Conservation (phyloP, 83 land plant species). For the Larix sibirica region DNA sequence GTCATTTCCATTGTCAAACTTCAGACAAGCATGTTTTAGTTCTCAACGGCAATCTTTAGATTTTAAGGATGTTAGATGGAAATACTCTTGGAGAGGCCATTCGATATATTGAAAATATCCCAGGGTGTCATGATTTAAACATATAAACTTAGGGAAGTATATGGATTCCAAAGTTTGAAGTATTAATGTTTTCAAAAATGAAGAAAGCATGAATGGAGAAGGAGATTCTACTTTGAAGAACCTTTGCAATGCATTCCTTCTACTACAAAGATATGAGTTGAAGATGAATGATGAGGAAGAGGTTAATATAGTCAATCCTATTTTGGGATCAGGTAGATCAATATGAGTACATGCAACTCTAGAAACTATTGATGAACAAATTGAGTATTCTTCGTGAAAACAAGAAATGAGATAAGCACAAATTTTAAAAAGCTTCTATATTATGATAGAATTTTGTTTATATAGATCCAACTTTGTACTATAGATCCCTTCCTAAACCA, state of each 20-base stretch:
- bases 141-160: too few species aligned
- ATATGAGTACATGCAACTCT: conserved; percentile 61
- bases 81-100: too few species aligned
- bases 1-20: too few species aligned
- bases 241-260: conserved; percentile 23
- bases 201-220: conserved; percentile 41
- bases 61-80: too few species aligned
- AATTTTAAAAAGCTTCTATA: conserved; percentile 68
- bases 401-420: conserved; percentile 58
- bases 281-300: conserved; percentile 86
- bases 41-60: too few species aligned
- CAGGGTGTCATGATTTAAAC: too few species aligned
- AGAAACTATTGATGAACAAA: conserved; percentile 42
- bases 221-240: conserved; percentile 25
- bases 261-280: conserved; percentile 73
- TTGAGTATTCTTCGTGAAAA: conserved; percentile 50
- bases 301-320: conserved; percentile 69
- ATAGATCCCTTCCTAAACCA: too few species aligned
- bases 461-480: neutral
- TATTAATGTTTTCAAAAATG: conserved; percentile 43
- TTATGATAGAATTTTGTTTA: conserved; percentile 20
- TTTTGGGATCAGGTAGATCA: conserved; percentile 48
- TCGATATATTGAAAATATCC: too few species aligned
- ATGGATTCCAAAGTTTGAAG: conserved; percentile 56
- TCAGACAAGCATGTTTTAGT: too few species aligned